Base-by-base conservation (phyloP, 2,329 filamentous ascomycete species). In the Pseudocercospora ulei region DNA sequence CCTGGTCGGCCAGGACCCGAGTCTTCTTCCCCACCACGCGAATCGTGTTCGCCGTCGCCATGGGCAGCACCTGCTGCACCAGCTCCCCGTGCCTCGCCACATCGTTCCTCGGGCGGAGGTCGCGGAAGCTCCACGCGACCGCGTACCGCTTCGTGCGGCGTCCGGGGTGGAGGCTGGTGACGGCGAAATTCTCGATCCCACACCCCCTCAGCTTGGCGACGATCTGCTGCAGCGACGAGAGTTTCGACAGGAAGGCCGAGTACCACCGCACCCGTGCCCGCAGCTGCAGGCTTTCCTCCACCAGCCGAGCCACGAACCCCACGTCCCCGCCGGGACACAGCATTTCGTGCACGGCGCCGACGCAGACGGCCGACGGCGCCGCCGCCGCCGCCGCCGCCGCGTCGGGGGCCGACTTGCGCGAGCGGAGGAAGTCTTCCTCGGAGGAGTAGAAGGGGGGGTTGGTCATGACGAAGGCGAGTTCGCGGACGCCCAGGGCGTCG, bases 381-480 rank as follows among this genome's bases (percentile, higher is more conserved):
- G 20, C 37, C 3, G 12, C 5, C 17, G 19, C n/a, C 9, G 13
- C 17, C 18, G 34, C 41, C n/a, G 25, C 18, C 7, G 19, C 5
- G 6, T 34, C 38, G n/a, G n/a, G n/a, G 14, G 29, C 18, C 11
- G 25, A n/a, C 23, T 70, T 60, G 17, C 63, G 57, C 1, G 79
- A 80, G 3, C 66, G 63, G 2, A 71, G 50, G 61, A 95, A 73
- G 35, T 92, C 85, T 3, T 70, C 62, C 2, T 72, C 64, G 0
- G 82, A 86, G n/a, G 69, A 62, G 65, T 95, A 96, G 64, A 98
- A 98, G 0, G 90, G 90, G 0, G 90, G 90, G 51, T 98, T 98
- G 48, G 81, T 88, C 77, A 96, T 92, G 42, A 75, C 77, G 58
- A 96, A 95, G 56, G 88, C 79, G 27, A 93, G 67, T 2, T 66